These are phyloP conservation scores for Apiotrichum sp. DNA, from an alignment of 1,284 basidiomycete species.

Conservation along the genomic window DNA sequence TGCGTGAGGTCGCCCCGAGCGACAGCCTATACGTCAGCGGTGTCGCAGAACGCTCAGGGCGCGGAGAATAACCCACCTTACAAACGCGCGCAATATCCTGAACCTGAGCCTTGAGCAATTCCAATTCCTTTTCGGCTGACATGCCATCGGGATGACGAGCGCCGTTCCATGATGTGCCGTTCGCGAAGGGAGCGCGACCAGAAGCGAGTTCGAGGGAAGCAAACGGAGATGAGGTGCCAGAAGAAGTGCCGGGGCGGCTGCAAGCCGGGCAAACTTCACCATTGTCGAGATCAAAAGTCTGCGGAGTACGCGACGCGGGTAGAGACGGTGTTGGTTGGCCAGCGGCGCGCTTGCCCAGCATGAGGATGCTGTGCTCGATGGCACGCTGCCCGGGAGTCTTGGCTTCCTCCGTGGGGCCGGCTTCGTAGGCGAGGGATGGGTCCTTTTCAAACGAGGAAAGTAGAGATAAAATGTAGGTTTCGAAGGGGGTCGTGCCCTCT, in stretches of 20 bases:
- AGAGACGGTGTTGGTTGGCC: not conserved
- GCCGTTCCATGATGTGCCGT: conserved; percentile 26
- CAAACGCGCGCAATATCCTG: conserved; percentile 88
- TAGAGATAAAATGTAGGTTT: conserved; percentile 35
- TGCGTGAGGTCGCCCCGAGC: conserved; percentile 88
- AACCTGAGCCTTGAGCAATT: conserved; percentile 77
- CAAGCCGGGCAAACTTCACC: conserved; percentile 27
- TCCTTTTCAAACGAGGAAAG: conserved; percentile 30
- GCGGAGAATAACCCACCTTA: conserved; percentile 58
- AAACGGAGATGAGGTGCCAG: too few species aligned
- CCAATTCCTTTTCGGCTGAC: conserved; percentile 61
- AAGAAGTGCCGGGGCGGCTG: conserved; percentile 8
- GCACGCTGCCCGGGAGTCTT: conserved; percentile 35
- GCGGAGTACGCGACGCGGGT: conserved; percentile 16
- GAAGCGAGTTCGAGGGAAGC: too few species aligned
- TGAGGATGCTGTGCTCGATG: conserved; percentile 35
- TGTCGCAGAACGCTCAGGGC: too few species aligned
- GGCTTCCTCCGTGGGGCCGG: conserved; percentile 21
- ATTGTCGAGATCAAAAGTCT: too few species aligned
- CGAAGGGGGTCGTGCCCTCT: conserved; percentile 25
- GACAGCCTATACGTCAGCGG: conserved; percentile 56
- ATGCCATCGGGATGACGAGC: conserved; percentile 33
- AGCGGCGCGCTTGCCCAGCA: conserved; percentile 30
- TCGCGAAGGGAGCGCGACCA: conserved; percentile 8
- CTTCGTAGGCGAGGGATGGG: conserved; percentile 37